A percentile compares a stretch with the other conserved stretches of the same genome.
Evolutionary conservation across 1,284 basidiomycete species (phyloP).

Genomic region (Trametes sp.): DNA sequence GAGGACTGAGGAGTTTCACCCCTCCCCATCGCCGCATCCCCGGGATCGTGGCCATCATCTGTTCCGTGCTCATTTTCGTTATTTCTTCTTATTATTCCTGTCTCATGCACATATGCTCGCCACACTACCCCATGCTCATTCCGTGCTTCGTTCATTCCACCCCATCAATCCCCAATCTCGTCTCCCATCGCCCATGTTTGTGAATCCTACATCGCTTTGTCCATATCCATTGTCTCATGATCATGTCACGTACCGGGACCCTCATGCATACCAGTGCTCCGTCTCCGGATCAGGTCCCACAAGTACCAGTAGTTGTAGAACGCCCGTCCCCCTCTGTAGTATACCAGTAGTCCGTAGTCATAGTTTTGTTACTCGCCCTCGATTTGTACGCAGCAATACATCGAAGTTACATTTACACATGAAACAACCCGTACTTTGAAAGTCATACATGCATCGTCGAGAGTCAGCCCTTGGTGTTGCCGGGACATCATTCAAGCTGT

Average conservation of each 20-base stretch:
- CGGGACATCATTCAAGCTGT: background rate
- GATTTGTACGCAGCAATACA: constrained; percentile 30
- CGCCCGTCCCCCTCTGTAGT: constrained; percentile 23
- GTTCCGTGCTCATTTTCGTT: constrained; percentile 11
- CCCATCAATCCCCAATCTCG: background rate
- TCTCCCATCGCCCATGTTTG: constrained; percentile 18
- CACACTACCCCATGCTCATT: constrained; percentile 29
- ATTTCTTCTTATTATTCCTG: constrained; percentile 27
- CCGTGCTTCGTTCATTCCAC: constrained; percentile 21
- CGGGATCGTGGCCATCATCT: background rate
- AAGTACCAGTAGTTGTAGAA: constrained; percentile 28
- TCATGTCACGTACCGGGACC: constrained; percentile 19
- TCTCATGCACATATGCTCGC: constrained; percentile 24
- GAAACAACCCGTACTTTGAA: too few relatives aligned
- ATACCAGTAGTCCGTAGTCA: constrained; percentile 27
- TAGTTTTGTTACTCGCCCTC: constrained; percentile 26
- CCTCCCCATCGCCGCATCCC: constrained; percentile 8
- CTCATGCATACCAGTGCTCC: constrained; percentile 23
- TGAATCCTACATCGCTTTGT: constrained; percentile 26
- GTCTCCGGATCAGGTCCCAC: constrained; percentile 12
- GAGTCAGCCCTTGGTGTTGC: too few relatives aligned
- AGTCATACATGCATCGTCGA: too few relatives aligned
- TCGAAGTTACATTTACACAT: constrained; percentile 3
- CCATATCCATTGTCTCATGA: constrained; percentile 23
- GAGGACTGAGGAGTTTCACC: constrained; percentile 50